phyloP scores from a whole-genome alignment of 192 early-diverging fungal genomes.

The Coemansia sp. region DNA sequence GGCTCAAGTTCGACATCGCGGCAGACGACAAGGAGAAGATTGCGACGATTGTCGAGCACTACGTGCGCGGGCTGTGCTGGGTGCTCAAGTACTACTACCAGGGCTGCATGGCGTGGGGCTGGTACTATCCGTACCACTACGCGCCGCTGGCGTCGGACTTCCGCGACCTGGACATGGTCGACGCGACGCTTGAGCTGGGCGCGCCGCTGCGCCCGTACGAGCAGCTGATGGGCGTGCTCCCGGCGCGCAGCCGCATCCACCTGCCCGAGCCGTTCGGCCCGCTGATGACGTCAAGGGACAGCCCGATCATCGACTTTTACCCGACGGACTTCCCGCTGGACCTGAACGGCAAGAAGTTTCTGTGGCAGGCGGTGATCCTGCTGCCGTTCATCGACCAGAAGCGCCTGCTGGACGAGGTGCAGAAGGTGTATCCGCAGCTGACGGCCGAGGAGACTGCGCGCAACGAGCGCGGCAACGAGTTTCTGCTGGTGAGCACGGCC shows the following conservation, averaged over 20 bases:
- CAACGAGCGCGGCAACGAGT: conserved; percentile 66
- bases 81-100: conserved; percentile 94
- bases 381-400: conserved; percentile 94
- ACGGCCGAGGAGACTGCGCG: conserved; percentile 70
- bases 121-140: conserved; percentile 99
- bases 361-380: conserved; percentile 92
- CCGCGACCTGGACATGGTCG: conserved; percentile 65
- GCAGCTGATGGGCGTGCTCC: conserved; percentile 96
- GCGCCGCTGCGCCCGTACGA: conserved; percentile 88
- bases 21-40: conserved; percentile 55
- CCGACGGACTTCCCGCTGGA: conserved; percentile 87
- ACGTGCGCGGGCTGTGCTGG: conserved; percentile 96
- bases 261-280: conserved; percentile 63
- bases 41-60: conserved; percentile 65
- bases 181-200: conserved; percentile 79
- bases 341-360: conserved; percentile 92
- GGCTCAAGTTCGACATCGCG: conserved; percentile 64
- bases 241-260: conserved; percentile 63
- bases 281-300: conserved; percentile 79
- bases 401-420: conserved; percentile 72
- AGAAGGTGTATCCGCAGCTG: conserved; percentile 61
- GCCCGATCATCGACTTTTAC: conserved; percentile 95
- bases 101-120: conserved; percentile 92
- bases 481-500: conserved; percentile 59
- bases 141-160: conserved; percentile 87